Evolutionary conservation across 2,329 filamentous ascomycete genomes (phyloP).

Genomic region (Fusarium annulatum): DNA sequence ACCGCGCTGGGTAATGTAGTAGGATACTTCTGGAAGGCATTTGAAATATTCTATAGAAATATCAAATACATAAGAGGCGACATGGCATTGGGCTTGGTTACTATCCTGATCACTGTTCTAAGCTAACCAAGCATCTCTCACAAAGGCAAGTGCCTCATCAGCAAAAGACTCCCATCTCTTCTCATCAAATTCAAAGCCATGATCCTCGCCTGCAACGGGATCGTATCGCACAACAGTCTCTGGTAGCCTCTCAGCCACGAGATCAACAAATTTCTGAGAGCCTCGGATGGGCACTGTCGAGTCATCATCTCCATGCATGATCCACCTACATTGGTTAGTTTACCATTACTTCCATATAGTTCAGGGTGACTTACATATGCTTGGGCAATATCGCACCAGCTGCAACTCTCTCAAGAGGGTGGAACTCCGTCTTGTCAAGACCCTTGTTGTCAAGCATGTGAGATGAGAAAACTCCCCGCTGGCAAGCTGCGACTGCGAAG

Average conservation of each 20-base stretch:
- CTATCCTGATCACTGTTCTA: not conserved
- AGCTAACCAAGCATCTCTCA: slow-evolving; percentile 27
- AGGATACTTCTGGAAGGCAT: no score
- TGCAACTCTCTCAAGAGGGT: slow-evolving; percentile 30
- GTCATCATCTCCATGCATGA: slow-evolving; percentile 40
- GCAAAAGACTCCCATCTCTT: slow-evolving; percentile 28
- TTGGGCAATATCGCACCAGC: slow-evolving; percentile 23
- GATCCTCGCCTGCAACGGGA: slow-evolving; percentile 26
- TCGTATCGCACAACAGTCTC: slow-evolving; percentile 30
- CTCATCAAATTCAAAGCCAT: slow-evolving; percentile 39
- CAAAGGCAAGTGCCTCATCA: slow-evolving; percentile 28
- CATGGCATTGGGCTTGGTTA: no score
- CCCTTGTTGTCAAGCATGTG: slow-evolving; percentile 28
- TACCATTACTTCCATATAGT: rapidly evolving
- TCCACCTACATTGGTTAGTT: slow-evolving; percentile 23
- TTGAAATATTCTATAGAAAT: no score
- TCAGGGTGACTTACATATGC: not conserved
- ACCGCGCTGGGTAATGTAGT: no score
- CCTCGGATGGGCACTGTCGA: slow-evolving; percentile 8
- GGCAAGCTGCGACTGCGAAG: slow-evolving; percentile 12
- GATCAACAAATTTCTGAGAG: slow-evolving; percentile 15
- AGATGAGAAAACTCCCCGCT: slow-evolving; percentile 27
- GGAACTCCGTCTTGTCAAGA: slow-evolving; percentile 1
- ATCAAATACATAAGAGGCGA: no score
- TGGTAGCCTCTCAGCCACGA: slow-evolving; percentile 7